Evolutionary conservation across 2,329 filamentous ascomycete genomes (phyloP).

Genomic region (Akanthomyces muscarius): DNA sequence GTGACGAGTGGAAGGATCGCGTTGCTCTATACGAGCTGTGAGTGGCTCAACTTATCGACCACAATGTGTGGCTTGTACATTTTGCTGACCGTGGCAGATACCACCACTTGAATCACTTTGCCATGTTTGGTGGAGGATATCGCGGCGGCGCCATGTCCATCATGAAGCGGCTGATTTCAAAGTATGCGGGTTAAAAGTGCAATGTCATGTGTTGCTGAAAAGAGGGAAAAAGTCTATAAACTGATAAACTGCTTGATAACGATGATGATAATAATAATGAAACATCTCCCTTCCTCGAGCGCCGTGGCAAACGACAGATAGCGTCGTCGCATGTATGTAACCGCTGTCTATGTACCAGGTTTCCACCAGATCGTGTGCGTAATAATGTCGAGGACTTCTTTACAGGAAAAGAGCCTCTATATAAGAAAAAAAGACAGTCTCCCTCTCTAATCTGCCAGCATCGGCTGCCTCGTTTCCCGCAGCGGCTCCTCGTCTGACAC

Average conservation of each 20-base stretch:
- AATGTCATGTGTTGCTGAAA: not conserved
- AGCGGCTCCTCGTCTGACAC: conserved; percentile 22
- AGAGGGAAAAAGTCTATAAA: not conserved
- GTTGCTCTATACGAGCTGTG: conserved; percentile 77
- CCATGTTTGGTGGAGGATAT: conserved; percentile 80
- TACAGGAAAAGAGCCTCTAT: too few relatives aligned
- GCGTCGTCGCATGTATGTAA: conserved; percentile 4
- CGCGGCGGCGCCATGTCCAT: conserved; percentile 71
- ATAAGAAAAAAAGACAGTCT: not conserved
- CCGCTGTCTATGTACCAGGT: conserved; percentile 9
- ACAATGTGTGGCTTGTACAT: too few relatives aligned
- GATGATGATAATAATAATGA: conserved; percentile 1
- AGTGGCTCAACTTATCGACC: conserved; percentile 33
- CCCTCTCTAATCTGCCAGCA: conserved; percentile 34
- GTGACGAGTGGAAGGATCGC: conserved; percentile 79
- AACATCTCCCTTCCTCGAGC: not conserved
- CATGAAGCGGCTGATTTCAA: conserved; percentile 68
- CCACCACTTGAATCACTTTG: conserved; percentile 85
- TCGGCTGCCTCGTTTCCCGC: conserved; percentile 34
- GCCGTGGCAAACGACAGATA: not conserved
- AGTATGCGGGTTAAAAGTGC: conserved; percentile 51
- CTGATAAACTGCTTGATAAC: not conserved
- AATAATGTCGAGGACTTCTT: not conserved
- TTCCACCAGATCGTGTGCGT: not conserved
- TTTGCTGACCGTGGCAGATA: conserved; percentile 52